Conservation (phyloP, 2,329 filamentous ascomycete species). For the Blastomyces parvus region DNA sequence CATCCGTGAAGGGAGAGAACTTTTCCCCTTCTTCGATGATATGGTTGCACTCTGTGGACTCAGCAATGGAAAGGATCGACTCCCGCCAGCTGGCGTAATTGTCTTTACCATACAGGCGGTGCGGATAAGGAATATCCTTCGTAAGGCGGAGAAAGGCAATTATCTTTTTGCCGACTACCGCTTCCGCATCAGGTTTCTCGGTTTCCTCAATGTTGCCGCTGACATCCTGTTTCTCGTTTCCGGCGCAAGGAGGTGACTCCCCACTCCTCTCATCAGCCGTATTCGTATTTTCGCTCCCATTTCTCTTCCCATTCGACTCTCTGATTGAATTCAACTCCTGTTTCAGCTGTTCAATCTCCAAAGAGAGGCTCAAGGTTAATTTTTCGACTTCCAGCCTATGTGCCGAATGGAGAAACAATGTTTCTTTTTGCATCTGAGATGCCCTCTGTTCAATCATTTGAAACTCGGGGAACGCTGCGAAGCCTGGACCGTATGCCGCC, state of each 20-base stretch:
- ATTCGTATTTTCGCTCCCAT: neutral
- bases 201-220: neutral
- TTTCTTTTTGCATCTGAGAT: neutral
- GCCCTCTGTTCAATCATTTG: neutral
- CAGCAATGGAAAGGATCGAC: constrained; percentile 4
- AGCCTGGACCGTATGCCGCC: no score
- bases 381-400: neutral
- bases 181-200: constrained; percentile 1
- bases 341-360: constrained; percentile 3
- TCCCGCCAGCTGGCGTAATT: constrained; percentile 5
- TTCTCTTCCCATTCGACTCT: neutral
- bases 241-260: neutral
- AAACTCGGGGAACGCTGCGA: neutral
- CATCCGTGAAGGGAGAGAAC: neutral
- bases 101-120: constrained; percentile 4
- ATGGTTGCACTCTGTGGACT: neutral
- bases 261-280: neutral
- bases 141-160: constrained; percentile 5
- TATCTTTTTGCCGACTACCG: constrained; percentile 6
- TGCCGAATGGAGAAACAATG: neutral
- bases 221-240: neutral
- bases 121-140: neutral
- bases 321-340: constrained; percentile 1
- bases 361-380: neutral
- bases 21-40: neutral